Conservation (phyloP, 345 rosid genomes). For the Acer campestre region DNA sequence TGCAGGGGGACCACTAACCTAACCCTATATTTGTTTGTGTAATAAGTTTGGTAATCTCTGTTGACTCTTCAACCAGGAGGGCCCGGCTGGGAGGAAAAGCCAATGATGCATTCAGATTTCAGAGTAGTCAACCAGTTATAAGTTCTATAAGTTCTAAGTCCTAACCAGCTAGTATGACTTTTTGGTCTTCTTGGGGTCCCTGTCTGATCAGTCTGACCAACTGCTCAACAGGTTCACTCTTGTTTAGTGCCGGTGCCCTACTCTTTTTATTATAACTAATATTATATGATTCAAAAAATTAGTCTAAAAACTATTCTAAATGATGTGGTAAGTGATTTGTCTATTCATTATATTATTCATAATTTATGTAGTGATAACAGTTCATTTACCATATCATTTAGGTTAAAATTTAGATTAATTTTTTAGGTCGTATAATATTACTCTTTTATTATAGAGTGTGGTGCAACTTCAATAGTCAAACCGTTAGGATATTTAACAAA, state of each 20-base stretch:
- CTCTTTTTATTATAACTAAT: neutral
- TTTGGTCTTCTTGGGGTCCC: neutral
- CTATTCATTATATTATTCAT: too few species aligned
- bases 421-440: too few species aligned
- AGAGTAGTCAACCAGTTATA: too few species aligned
- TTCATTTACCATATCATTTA: too few species aligned
- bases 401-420: too few species aligned
- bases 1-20: slow-evolving; percentile 24
- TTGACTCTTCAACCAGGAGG: slow-evolving; percentile 3
- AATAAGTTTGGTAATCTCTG: neutral
- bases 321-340: too few species aligned
- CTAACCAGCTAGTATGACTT: too few species aligned
- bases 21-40: neutral
- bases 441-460: neutral
- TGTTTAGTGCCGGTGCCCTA: neutral
- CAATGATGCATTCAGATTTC: neutral
- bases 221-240: neutral
- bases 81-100: neutral
- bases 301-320: too few species aligned
- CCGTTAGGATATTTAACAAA: neutral
- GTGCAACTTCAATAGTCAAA: neutral
- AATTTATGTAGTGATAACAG: too few species aligned
- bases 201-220: too few species aligned
- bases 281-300: too few species aligned
- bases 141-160: too few species aligned